phyloP scores from a whole-genome alignment of 257 asterid genomes.

The Primulina tabacum region DNA sequence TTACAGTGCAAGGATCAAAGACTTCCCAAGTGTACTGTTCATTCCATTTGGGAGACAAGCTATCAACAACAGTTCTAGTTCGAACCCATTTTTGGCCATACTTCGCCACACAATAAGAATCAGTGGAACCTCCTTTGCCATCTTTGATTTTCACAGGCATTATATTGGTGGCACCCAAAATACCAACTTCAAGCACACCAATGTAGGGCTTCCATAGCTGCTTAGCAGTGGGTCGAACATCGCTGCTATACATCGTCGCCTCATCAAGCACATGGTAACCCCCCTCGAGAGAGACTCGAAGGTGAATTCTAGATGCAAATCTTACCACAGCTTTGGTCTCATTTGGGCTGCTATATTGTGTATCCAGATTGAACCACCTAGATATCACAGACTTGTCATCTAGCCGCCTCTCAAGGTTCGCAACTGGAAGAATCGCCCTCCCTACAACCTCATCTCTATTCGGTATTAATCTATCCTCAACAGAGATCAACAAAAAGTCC shows the following conservation, averaged over 20 bases:
- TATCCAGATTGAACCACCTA: constrained; percentile 74
- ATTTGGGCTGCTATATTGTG: constrained; percentile 39
- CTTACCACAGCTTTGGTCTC: constrained; percentile 48
- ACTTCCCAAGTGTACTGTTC: constrained; percentile 98
- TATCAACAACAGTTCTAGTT: constrained; percentile 76
- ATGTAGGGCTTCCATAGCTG: constrained; percentile 89
- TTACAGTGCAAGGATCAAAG: constrained; percentile 84
- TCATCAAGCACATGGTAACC: constrained; percentile 91
- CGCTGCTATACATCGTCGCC: constrained; percentile 82
- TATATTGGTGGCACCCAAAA: constrained; percentile 67
- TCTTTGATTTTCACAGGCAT: constrained; percentile 78
- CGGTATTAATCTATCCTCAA: constrained; percentile 66
- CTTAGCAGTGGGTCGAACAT: constrained; percentile 78
- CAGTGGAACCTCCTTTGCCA: constrained; percentile 79
- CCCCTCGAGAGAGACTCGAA: constrained; percentile 73
- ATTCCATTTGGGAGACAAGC: constrained; percentile 75
- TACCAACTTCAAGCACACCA: constrained; percentile 86
- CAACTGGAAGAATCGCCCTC: constrained; percentile 51
- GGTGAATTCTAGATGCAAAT: constrained; percentile 76
- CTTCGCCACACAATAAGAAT: constrained; percentile 74
- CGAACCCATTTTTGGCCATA: constrained; percentile 89
- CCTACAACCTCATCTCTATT: constrained; percentile 69
- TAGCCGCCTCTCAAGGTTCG: constrained; percentile 51
- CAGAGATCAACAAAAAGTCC: constrained; percentile 54
- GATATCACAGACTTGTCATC: constrained; percentile 65